phyloP scores from a whole-genome alignment of 169 alveolate species.

The Cryptosporidium sp. region DNA sequence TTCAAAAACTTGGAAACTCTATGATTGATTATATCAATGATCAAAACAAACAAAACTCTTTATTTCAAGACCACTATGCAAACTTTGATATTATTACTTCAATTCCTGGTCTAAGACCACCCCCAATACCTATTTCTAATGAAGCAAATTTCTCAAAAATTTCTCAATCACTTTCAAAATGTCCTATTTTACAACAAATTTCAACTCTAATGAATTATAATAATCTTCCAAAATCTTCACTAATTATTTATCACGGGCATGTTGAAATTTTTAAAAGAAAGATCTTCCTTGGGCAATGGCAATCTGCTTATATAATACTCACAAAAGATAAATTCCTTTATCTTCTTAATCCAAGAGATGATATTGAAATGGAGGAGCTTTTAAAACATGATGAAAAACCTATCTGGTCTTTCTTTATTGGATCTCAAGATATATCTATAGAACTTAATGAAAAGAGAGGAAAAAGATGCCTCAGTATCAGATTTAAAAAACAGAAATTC shows the following conservation, averaged over 20 bases:
- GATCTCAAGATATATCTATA: not conserved
- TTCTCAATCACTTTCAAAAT: not conserved
- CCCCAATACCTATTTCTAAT: slow-evolving; percentile 55
- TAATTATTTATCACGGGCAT: slow-evolving; percentile 57
- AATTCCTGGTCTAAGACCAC: slow-evolving; percentile 65
- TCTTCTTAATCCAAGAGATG: slow-evolving; percentile 42
- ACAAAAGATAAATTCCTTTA: slow-evolving; percentile 65
- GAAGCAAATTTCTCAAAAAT: slow-evolving; percentile 18
- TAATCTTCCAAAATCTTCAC: slow-evolving; percentile 40
- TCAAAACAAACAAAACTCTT: slow-evolving; percentile 4
- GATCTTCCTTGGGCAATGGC: slow-evolving; percentile 45
- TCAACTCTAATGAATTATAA: slow-evolving; percentile 9
- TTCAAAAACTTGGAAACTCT: slow-evolving; percentile 29
- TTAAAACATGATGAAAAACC: slow-evolving; percentile 66
- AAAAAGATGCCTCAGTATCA: slow-evolving; percentile 32
- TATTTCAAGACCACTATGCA: slow-evolving; percentile 2
- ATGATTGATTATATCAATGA: not conserved
- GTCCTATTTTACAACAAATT: slow-evolving; percentile 8
- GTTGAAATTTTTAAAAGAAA: slow-evolving; percentile 34
- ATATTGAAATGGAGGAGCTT: slow-evolving; percentile 58
- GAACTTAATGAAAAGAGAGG: slow-evolving; percentile 29
- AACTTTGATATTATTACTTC: slow-evolving; percentile 52
- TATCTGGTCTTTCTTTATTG: slow-evolving; percentile 8
- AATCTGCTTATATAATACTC: slow-evolving; percentile 47
- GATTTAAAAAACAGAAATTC: slow-evolving; percentile 26